These are phyloP conservation scores for Pecoramyces ruminantium DNA, from an alignment of 192 early-diverging fungal species.

Conservation along the genomic window DNA sequence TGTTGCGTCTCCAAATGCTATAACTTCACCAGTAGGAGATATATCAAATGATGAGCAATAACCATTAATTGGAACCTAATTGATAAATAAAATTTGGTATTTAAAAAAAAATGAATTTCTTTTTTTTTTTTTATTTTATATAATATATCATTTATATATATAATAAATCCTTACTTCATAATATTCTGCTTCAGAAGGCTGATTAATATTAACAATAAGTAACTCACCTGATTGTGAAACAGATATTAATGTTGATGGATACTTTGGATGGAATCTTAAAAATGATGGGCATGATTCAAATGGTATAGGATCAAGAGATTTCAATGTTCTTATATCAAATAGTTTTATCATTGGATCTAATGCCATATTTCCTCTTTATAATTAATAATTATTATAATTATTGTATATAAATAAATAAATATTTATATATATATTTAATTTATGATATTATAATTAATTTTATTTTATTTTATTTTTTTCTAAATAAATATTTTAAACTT, in stretches of 20 bases:
- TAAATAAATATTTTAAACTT: too few species aligned
- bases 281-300: slow-evolving; percentile 48
- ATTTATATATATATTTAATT: not conserved
- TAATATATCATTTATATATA: too few species aligned
- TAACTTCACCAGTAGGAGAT: slow-evolving; percentile 55
- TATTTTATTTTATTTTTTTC: too few species aligned
- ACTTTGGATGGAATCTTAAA: slow-evolving; percentile 54
- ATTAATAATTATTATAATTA: not conserved
- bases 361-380: slow-evolving; percentile 27
- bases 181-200: slow-evolving; percentile 9
- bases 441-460: too few species aligned
- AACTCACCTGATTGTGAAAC: slow-evolving; percentile 50
- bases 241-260: slow-evolving; percentile 43
- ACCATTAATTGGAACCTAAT: slow-evolving; percentile 20
- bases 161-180: slow-evolving; percentile 18
- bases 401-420: not conserved
- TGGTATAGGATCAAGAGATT: slow-evolving; percentile 47
- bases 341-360: slow-evolving; percentile 64
- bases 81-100: slow-evolving; percentile 12
- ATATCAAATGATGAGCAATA: slow-evolving; percentile 32
- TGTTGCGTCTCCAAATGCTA: slow-evolving; percentile 58
- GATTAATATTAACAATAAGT: slow-evolving; percentile 45
- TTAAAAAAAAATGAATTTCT: slow-evolving; percentile 4
- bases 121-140: not conserved
- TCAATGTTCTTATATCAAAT: slow-evolving; percentile 60